Evolutionary conservation across 371 early-diverging fungal genomes (phyloP), one percentile per base, ranked within the genome.

Genomic region (Chytridiales sp.): DNA sequence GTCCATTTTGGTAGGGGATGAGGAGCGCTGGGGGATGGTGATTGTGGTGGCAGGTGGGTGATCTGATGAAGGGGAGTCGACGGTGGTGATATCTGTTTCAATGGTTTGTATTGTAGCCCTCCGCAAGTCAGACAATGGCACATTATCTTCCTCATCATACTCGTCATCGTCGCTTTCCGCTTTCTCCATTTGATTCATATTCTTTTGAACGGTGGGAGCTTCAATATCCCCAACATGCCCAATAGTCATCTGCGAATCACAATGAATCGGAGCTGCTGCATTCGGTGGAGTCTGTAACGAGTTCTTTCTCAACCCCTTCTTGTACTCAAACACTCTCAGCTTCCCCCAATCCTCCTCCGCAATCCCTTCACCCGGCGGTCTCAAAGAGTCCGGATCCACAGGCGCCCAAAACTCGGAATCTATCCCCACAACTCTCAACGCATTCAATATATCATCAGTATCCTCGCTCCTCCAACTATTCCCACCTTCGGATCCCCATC

Each of bases 341-440:
- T 24, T 6, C 4, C 48, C 63, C 63, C 63, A 62, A 30, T 62
- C 63, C 35, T 55, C 63, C 21, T 62, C 34, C 1, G 24, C 32
- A 3, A 62, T 47, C 17, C 63, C 63, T 4, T 8, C 26, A 3
- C 56, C 61, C 0, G 29, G 22, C 19, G 32, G 47, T 0, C 63
- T 17, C 17, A 62, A 19, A 8, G 41, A 11, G 3, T 39, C 49
- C n/a, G 63, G 56, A 56, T 62, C 63, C n/a, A 62, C 63, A 3
- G 63, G 63, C n/a, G 44, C 24, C 57, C 57, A 56, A 36, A 56
- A 56, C 19, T 56, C 57, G 6, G 32, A 9, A 0, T 44, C 6
- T 1, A 36, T 47, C 1, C 35, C 35, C 32, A 47, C 36, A 1
- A 56, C n/a, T n/a, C n/a, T 35, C 17, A 56, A 34, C 4, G 46